phyloP scores from a whole-genome alignment of 169 alveolate genomes.

The Plasmodium falciparum region DNA sequence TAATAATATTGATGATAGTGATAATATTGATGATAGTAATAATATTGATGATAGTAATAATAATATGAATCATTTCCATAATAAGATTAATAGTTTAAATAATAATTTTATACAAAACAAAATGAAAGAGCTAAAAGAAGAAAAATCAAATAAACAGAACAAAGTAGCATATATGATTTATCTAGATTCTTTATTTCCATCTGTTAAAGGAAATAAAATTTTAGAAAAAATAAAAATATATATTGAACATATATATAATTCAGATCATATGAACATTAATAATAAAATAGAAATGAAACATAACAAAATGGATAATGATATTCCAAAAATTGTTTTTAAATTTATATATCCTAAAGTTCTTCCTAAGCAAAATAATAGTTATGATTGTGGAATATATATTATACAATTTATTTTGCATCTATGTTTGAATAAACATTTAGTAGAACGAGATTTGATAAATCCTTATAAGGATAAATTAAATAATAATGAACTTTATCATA shows the following conservation, averaged over 20 bases:
- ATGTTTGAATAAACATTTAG: slow-evolving; percentile 42
- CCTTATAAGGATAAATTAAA: slow-evolving; percentile 22
- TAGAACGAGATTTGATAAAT: slow-evolving; percentile 53
- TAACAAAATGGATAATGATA: not conserved
- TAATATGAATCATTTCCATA: not conserved
- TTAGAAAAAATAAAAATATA: slow-evolving; percentile 46
- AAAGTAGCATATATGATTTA: slow-evolving; percentile 77
- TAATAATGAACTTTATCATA: not conserved
- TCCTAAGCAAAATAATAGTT: slow-evolving; percentile 79
- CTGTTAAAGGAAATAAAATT: slow-evolving; percentile 49
- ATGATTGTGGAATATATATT: slow-evolving; percentile 82
- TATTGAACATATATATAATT: slow-evolving; percentile 33
- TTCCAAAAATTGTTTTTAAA: slow-evolving; percentile 69
- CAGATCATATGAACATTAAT: slow-evolving; percentile 3
- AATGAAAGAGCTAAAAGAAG: slow-evolving; percentile 2
- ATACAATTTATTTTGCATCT: slow-evolving; percentile 78
- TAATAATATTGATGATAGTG: not conserved
- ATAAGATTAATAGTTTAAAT: not conserved
- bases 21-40: not conserved
- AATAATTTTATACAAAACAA: not conserved
- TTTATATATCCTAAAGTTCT: slow-evolving; percentile 50
- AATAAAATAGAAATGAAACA: not conserved
- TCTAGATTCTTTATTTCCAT: slow-evolving; percentile 79
- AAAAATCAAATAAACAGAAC: slow-evolving; percentile 1
- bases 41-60: not conserved